Conservation (phyloP, 2,329 filamentous ascomycete species). For the Fusarium tricinctum region DNA sequence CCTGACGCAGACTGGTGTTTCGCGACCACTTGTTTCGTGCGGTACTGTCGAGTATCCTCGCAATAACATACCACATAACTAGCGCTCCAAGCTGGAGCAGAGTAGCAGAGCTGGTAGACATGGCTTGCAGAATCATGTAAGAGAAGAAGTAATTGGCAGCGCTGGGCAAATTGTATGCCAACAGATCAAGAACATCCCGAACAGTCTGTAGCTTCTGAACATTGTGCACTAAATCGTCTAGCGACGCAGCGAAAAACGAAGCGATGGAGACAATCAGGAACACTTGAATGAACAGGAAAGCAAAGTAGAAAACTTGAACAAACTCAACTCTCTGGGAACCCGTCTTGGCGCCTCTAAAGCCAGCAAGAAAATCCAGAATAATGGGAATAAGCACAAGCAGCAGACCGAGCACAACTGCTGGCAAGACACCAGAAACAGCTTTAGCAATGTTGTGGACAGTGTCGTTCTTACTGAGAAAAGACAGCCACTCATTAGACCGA, state of each 20-base stretch:
- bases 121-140: constrained; percentile 95
- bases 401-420: constrained; percentile 80
- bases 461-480: constrained; percentile 73
- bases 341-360: constrained; percentile 84
- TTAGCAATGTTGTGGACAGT: constrained; percentile 73
- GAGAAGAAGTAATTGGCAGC: constrained; percentile 98
- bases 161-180: constrained; percentile 85
- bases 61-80: constrained; percentile 83
- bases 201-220: constrained; percentile 66
- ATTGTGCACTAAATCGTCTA: constrained; percentile 72
- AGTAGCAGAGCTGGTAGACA: constrained; percentile 91
- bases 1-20: constrained; percentile 81
- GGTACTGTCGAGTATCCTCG: constrained; percentile 86
- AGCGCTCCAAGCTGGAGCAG: constrained; percentile 87
- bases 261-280: constrained; percentile 94
- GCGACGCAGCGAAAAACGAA: constrained; percentile 75
- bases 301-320: constrained; percentile 94
- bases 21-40: constrained; percentile 85
- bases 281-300: constrained; percentile 93
- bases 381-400: constrained; percentile 86
- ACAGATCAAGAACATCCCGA: constrained; percentile 74
- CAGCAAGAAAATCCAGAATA: constrained; percentile 79
- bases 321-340: constrained; percentile 82
- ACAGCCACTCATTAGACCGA: constrained; percentile 74
- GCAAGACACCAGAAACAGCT: constrained; percentile 85